Conservation (phyloP, 2,329 filamentous ascomycete genomes). For the Plectosphaerella sp. region DNA sequence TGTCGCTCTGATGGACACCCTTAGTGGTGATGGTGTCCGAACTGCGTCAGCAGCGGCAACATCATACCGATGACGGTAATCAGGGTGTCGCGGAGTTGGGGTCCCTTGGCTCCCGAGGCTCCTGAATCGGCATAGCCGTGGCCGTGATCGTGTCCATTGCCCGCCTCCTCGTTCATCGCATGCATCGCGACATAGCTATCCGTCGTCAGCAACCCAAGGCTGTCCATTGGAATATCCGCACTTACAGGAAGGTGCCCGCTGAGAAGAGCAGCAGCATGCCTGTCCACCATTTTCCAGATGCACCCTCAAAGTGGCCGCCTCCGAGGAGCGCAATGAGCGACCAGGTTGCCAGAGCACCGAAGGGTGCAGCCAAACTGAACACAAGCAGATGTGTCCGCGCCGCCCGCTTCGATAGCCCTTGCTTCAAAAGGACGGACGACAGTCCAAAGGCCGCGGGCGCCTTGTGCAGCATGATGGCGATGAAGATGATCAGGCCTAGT, state of each 20-base stretch:
- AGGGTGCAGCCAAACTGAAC: conserved; percentile 86
- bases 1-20: no score
- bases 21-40: conserved; percentile 67
- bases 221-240: conserved; percentile 3
- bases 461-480: conserved; percentile 97
- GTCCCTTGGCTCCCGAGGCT: conserved; percentile 37
- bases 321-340: conserved; percentile 70
- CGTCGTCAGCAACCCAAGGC: neutral
- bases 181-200: conserved; percentile 94
- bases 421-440: conserved; percentile 83
- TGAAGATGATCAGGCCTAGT: conserved; percentile 85
- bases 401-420: conserved; percentile 82
- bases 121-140: conserved; percentile 52
- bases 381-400: conserved; percentile 81
- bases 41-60: conserved; percentile 70
- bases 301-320: conserved; percentile 52
- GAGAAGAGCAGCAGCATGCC: conserved; percentile 93
- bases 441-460: conserved; percentile 92
- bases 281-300: conserved; percentile 76
- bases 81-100: conserved; percentile 64
- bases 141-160: conserved; percentile 46
- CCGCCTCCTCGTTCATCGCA: conserved; percentile 79
- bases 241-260: conserved; percentile 90
- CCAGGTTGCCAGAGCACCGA: conserved; percentile 82
- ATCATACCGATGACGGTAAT: conserved; percentile 74